A percentile compares a stretch with the other conserved stretches of the same genome.
These are phyloP conservation scores for Starmerella stellata DNA, from an alignment of 805 yeast species.

Conservation along the genomic window DNA sequence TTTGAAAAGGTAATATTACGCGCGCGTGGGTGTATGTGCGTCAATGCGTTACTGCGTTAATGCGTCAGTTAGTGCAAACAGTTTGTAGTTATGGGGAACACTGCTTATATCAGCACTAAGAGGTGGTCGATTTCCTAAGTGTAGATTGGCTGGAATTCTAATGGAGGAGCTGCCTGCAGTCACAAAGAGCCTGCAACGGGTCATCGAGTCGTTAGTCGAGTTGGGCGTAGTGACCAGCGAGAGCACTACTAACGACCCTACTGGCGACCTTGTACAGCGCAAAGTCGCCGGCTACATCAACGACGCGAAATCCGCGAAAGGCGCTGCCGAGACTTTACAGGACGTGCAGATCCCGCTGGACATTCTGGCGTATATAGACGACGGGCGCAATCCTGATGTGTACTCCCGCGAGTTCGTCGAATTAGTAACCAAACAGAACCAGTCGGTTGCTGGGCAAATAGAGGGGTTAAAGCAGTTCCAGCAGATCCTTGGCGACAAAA, in stretches of 20 bases:
- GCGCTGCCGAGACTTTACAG: slow-evolving; percentile 9
- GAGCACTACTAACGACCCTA: slow-evolving; percentile 61
- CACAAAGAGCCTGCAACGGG: slow-evolving; percentile 25
- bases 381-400: slow-evolving; percentile 92
- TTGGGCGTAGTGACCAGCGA: slow-evolving; percentile 86
- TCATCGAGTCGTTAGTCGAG: slow-evolving; percentile 69
- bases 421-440: slow-evolving; percentile 77
- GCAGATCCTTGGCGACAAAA: slow-evolving; percentile 47
- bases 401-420: slow-evolving; percentile 94
- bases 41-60: no score
- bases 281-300: slow-evolving; percentile 11
- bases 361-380: slow-evolving; percentile 80
- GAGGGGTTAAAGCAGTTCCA: slow-evolving; percentile 44
- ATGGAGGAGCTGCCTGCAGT: neutral
- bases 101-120: no score
- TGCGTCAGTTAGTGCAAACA: no score
- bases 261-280: slow-evolving; percentile 37
- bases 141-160: no score
- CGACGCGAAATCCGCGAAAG: slow-evolving; percentile 12
- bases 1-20: no score
- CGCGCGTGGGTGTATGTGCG: no score
- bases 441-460: slow-evolving; percentile 71
- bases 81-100: no score
- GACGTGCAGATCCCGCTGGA: slow-evolving; percentile 39
- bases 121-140: no score